phyloP scores from a whole-genome alignment of 148 eudicot genomes.

The Diospyros kaki region DNA sequence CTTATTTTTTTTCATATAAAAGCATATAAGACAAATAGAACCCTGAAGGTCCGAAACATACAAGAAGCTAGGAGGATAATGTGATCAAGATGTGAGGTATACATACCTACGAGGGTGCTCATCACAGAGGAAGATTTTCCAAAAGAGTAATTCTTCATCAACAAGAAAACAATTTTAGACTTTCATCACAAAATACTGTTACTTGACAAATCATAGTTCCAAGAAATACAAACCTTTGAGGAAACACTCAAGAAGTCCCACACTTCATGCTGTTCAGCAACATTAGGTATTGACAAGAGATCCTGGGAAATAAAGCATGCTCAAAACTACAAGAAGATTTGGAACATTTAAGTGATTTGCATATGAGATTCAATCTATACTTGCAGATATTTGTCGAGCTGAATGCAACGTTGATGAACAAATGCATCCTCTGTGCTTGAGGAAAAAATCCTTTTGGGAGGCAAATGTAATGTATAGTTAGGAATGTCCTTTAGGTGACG shows the following conservation, averaged over 20 bases:
- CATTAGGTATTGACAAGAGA: slow-evolving; percentile 94
- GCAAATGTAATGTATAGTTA: slow-evolving; percentile 87
- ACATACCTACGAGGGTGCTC: slow-evolving; percentile 86
- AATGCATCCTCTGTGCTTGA: slow-evolving; percentile 98
- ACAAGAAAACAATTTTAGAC: slow-evolving; percentile 14
- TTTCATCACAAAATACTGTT: not conserved
- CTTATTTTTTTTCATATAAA: not conserved
- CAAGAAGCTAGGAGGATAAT: not conserved
- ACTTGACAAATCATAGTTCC: not conserved
- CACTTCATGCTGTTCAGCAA: slow-evolving; percentile 98
- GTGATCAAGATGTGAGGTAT: slow-evolving; percentile 4
- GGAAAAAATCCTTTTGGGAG: slow-evolving; percentile 98
- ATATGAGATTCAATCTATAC: slow-evolving; percentile 32
- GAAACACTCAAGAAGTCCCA: slow-evolving; percentile 94
- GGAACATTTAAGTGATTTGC: not conserved
- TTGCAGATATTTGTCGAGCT: slow-evolving; percentile 91
- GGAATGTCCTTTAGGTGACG: slow-evolving; percentile 95
- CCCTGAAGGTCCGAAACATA: not conserved
- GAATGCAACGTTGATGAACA: slow-evolving; percentile 98
- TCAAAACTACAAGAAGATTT: slow-evolving; percentile 5
- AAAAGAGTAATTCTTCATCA: slow-evolving; percentile 78
- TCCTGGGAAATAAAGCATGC: slow-evolving; percentile 47
- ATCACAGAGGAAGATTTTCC: slow-evolving; percentile 88
- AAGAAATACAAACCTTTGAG: slow-evolving; percentile 61
- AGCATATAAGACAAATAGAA: not conserved